A percentile compares a stretch with the other conserved stretches of the same genome.
Evolutionary conservation across 73 alveolate genomes (phyloP).

Genomic region (Durusdinium trenchii): DNA sequence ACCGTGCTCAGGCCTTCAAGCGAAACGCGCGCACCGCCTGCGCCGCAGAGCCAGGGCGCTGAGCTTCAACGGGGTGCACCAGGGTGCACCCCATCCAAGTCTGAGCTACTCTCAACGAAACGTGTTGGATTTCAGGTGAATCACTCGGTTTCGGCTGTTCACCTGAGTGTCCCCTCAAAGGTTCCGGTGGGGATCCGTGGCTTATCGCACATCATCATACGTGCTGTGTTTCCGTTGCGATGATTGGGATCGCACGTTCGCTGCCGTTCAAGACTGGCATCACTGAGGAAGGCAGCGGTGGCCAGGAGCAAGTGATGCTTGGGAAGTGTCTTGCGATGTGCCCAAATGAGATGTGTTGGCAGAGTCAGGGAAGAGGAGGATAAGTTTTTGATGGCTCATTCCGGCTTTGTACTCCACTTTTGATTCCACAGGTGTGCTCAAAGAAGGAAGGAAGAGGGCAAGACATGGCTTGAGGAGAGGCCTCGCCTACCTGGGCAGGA

Average conservation of each 20-base stretch:
- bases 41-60: conserved; percentile 27
- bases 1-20: conserved; percentile 40
- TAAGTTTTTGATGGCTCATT: too few species aligned
- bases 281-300: background rate
- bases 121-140: background rate
- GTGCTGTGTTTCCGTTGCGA: too few species aligned
- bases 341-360: too few species aligned
- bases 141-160: background rate
- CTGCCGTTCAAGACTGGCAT: too few species aligned
- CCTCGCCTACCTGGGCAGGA: conserved; percentile 20
- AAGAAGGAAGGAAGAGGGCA: too few species aligned
- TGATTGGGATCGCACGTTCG: too few species aligned
- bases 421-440: too few species aligned
- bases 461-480: too few species aligned
- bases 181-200: background rate
- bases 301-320: background rate
- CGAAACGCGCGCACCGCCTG: conserved; percentile 44
- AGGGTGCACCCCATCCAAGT: background rate
- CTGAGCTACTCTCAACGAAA: background rate
- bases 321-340: too few species aligned
- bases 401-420: too few species aligned
- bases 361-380: too few species aligned
- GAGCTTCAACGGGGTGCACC: background rate
- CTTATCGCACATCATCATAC: too few species aligned
- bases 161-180: background rate